These are phyloP conservation scores for Xylaria sp. DNA, from an alignment of 2,329 filamentous ascomycete genomes.

Conservation along the genomic window DNA sequence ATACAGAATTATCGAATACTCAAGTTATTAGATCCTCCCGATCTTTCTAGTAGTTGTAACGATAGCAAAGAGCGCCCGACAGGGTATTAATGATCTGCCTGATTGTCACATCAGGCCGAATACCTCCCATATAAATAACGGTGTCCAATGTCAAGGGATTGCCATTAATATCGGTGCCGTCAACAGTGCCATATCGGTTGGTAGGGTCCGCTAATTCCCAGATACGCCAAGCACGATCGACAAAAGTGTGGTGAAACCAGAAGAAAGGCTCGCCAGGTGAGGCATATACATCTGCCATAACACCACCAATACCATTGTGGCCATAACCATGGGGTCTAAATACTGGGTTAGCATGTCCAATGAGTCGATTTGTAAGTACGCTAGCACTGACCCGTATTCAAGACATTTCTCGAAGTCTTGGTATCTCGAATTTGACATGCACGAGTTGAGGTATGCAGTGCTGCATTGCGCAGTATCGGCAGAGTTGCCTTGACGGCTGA, in stretches of 20 bases:
- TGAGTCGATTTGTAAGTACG: background rate
- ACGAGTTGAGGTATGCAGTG: slow-evolving; percentile 34
- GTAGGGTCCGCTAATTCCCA: slow-evolving; percentile 36
- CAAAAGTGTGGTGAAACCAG: slow-evolving; percentile 39
- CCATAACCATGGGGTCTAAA: slow-evolving; percentile 38
- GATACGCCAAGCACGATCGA: slow-evolving; percentile 36
- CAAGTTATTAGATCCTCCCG: background rate
- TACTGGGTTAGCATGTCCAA: slow-evolving; percentile 9
- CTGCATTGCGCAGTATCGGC: slow-evolving; percentile 33
- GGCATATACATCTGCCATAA: slow-evolving; percentile 37
- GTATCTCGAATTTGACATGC: slow-evolving; percentile 29
- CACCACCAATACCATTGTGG: slow-evolving; percentile 36
- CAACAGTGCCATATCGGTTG: slow-evolving; percentile 33
- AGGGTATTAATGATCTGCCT: slow-evolving; percentile 35
- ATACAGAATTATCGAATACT: background rate
- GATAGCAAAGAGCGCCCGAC: slow-evolving; percentile 34
- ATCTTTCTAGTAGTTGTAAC: slow-evolving; percentile 36
- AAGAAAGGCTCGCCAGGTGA: slow-evolving; percentile 39
- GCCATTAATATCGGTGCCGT: slow-evolving; percentile 35
- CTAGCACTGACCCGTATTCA: slow-evolving; percentile 36
- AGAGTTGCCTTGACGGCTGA: slow-evolving; percentile 30
- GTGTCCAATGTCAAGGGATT: slow-evolving; percentile 34
- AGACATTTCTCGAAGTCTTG: slow-evolving; percentile 38
- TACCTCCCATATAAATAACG: slow-evolving; percentile 31
- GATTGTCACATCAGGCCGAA: slow-evolving; percentile 34